phyloP scores from a whole-genome alignment of 768 basidiomycete species.

The button mushroom (Agaricus bisporus) region DNA sequence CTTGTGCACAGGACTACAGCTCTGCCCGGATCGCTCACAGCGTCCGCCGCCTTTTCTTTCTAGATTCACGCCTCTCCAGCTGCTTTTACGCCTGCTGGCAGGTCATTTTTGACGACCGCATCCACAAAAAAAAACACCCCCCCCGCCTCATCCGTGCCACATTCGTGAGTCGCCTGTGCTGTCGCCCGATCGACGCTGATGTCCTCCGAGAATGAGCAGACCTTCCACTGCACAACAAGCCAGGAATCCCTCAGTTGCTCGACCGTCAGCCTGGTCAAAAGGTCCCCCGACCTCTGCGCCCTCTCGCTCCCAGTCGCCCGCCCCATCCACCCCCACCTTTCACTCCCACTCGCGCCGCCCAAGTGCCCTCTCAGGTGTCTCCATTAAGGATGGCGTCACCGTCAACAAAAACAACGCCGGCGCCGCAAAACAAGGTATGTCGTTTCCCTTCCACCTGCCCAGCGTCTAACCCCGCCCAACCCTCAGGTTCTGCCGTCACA shows the following conservation, averaged over 20 bases:
- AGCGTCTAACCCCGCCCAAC: constrained; percentile 11
- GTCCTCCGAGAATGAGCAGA: constrained; percentile 82
- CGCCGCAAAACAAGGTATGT: constrained; percentile 61
- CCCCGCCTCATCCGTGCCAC: constrained; percentile 25
- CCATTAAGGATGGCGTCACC: constrained; percentile 76
- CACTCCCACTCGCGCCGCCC: constrained; percentile 73
- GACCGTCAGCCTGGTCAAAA: constrained; percentile 87
- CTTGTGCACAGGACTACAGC: constrained; percentile 31
- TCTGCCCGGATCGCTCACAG: constrained; percentile 39
- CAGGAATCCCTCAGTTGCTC: constrained; percentile 63
- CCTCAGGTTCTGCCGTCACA: constrained; percentile 60
- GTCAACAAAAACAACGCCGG: constrained; percentile 61
- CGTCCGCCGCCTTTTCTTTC: constrained; percentile 34
- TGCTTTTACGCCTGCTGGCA: constrained; percentile 83
- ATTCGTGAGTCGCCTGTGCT: constrained; percentile 32
- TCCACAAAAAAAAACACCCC: constrained; percentile 37
- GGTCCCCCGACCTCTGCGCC: constrained; percentile 71
- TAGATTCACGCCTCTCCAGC: constrained; percentile 45
- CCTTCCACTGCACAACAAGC: constrained; percentile 65
- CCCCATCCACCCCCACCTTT: constrained; percentile 44
- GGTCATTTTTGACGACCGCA: constrained; percentile 81
- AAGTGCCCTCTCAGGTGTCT: constrained; percentile 64
- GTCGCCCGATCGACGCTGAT: constrained; percentile 10
- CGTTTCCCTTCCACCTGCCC: constrained; percentile 10
- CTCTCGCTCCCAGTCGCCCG: constrained; percentile 77